These are phyloP conservation scores for Fusarium denticulatum DNA, from an alignment of 2,329 filamentous ascomycete species.

Conservation along the genomic window DNA sequence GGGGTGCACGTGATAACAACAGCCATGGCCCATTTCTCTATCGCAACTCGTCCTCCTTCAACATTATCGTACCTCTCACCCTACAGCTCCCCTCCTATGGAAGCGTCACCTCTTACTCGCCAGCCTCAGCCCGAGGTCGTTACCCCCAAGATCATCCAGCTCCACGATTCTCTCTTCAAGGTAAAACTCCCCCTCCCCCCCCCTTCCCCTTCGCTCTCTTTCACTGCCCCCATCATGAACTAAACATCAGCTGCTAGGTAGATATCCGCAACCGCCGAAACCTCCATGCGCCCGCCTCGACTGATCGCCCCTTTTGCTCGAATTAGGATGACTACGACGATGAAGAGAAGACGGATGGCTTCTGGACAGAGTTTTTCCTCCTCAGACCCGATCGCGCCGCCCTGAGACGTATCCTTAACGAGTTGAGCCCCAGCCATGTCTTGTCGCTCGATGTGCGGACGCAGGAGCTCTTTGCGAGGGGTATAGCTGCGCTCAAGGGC, in stretches of 20 bases:
- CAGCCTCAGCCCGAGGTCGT: constrained; percentile 90
- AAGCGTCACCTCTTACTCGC: constrained; percentile 91
- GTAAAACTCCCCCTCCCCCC: too few species aligned
- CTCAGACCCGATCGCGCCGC: constrained; percentile 79
- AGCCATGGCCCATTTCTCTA: constrained; percentile 25
- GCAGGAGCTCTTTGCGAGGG: constrained; percentile 79
- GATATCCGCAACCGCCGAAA: constrained; percentile 24
- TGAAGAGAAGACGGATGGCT: constrained; percentile 81
- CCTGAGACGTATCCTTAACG: constrained; percentile 74
- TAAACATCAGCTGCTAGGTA: constrained; percentile 42
- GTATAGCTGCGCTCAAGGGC: constrained; percentile 74
- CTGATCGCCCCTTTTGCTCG: constrained; percentile 41
- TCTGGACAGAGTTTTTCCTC: constrained; percentile 97
- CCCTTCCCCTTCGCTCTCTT: neutral
- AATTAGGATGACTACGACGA: constrained; percentile 71
- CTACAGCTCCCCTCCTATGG: constrained; percentile 64
- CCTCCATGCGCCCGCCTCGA: constrained; percentile 35
- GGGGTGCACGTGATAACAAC: constrained; percentile 23
- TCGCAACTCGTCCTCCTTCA: constrained; percentile 29
- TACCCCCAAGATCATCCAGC: constrained; percentile 90
- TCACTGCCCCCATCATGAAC: constrained; percentile 5
- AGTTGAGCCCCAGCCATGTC: constrained; percentile 78
- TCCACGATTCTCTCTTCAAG: constrained; percentile 88
- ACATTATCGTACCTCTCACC: constrained; percentile 19
- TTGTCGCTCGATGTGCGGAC: constrained; percentile 81